Evolutionary conservation across 139 green algal genomes (phyloP), one percentile per base, ranked within the genome.

Genomic region (Chlamydomonas sp.): DNA sequence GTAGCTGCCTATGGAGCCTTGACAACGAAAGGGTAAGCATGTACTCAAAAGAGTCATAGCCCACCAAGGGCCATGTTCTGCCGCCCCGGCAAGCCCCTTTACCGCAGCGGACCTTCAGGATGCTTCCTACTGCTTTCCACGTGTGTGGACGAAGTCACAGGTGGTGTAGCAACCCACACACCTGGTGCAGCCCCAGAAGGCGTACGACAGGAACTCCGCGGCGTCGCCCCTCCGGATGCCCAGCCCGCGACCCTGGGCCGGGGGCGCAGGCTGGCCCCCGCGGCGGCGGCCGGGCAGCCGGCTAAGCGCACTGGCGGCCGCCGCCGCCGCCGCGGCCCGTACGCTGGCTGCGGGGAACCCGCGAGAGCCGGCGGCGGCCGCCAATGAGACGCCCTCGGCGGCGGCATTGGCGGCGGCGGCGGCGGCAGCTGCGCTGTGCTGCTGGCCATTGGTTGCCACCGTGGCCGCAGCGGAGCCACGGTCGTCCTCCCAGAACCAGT

Each of bases 151-250:
- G 31, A 49, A 49, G 31, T 49, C 31, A 49, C 5, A 5, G 73
- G 73, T 6, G 73, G 73, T 31, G 12, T 78, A 31, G 17, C 63
- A 5, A 60, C 66, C 12, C 66, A 20, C 73, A 1, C 49, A 88
- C 83, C 83, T 12, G 7, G 74, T 88, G 18, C 72, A 69, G 10
- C 83, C 83, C 83, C 83, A 88, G 62, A 88, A 88, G 1, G 63
- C 83, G 49, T 88, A 88, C 1, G 74, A 15, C 6, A 88, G 4
- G 63, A 88, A 81, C 1, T 88, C 83, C 16, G 62, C 83, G 1
- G 57, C 83, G 15, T 88, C 83, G 9, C 63, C 74, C 2, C 83
- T 49, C 59, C 59, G 82, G 60, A 86, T 79, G 20, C 60, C 15
- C 18, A 57, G 67, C 0, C 62, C 4, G 1, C 18, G 62, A 8